Percentiles rank a stretch among this genome's conserved stretches.
Conservation (phyloP, 1,139 yeast species). For the Suhomyces choctaworum region DNA sequence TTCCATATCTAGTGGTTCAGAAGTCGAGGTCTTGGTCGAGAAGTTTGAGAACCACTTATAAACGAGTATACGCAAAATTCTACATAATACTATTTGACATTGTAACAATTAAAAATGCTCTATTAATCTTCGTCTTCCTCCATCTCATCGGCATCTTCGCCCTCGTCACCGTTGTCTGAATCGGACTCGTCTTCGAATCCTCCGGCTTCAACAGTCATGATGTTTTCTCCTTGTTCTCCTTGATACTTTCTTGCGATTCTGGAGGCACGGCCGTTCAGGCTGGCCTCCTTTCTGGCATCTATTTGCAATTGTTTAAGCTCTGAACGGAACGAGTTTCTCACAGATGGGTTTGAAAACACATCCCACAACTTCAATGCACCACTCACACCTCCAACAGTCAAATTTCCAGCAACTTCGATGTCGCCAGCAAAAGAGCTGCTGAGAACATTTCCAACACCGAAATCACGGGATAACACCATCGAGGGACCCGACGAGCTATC, state of each 20-base stretch:
- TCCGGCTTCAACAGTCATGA: constrained; percentile 61
- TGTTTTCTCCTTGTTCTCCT: constrained; percentile 51
- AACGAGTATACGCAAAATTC: background rate
- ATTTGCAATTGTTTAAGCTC: constrained; percentile 56
- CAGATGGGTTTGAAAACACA: constrained; percentile 75
- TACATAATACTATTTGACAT: background rate
- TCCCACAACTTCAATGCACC: constrained; percentile 93
- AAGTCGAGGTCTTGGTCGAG: constrained; percentile 33
- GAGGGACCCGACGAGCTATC: constrained; percentile 61
- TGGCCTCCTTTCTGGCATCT: constrained; percentile 59
- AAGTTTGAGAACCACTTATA: constrained; percentile 24
- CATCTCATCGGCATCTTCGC: constrained; percentile 22
- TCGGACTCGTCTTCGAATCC: constrained; percentile 60
- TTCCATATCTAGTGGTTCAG: constrained; percentile 40
- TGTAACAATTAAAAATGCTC: background rate
- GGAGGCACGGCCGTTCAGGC: constrained; percentile 56
- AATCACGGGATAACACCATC: constrained; percentile 88
- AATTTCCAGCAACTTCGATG: constrained; percentile 78
- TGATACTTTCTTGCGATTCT: constrained; percentile 73
- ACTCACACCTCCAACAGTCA: constrained; percentile 85
- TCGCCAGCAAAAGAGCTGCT: constrained; percentile 85
- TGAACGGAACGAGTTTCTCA: constrained; percentile 65
- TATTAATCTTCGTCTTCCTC: constrained; percentile 19
- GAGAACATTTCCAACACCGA: constrained; percentile 93
- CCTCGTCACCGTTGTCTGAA: constrained; percentile 52